Base-by-base conservation (phyloP, 148 eudicot genomes). In the Hydrangea macrophylla region DNA sequence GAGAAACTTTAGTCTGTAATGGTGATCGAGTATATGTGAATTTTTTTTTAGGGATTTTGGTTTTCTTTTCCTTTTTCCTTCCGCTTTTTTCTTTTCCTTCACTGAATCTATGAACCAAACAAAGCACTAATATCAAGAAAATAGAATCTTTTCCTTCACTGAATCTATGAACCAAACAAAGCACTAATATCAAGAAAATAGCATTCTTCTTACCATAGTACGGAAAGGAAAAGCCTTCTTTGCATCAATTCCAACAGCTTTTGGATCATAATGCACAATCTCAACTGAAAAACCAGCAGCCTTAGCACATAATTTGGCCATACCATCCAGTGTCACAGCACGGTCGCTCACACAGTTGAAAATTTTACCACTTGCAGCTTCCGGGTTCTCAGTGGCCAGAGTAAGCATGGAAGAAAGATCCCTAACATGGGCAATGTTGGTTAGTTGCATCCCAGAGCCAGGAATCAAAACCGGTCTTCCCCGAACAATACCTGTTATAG, bases 181-280 rank as follows among this genome's bases (percentile, higher is more conserved):
- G n/a, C n/a, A n/a, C n/a, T 3, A 35, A 35, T 35, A 8, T 35
- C 39, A 35, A 35, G 28, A 51, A 50, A 26, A 65, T 50, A 23
- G 45, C 5, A 22, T 26, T n/a, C 60, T 27, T 32, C 58, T 59
- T 88, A 92, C 98, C 98, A 90, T 90, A 68, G 75, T 88, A 9
- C 98, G 88, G 83, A 92, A 92, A 24, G 98, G 98, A 73, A 92
- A 92, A 15, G 98, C 98, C 75, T 92, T 92, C 84, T 86, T 92
- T 31, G 96, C 94, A 81, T 92, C 98, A 57, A 81, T 60, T 9
- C 98, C 96, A 26, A 92, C 61, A 48, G 90, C 86, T 73, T 90
- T 92, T 9, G 98, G 98, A 70, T 92, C 96, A 62, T 88, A 92
- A 68, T 90, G 96, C 67, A 92, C 88, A 42, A 92, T 90, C 48